Conservation (phyloP, 192 early-diverging fungal genomes). For the Mortierella antarctica region DNA sequence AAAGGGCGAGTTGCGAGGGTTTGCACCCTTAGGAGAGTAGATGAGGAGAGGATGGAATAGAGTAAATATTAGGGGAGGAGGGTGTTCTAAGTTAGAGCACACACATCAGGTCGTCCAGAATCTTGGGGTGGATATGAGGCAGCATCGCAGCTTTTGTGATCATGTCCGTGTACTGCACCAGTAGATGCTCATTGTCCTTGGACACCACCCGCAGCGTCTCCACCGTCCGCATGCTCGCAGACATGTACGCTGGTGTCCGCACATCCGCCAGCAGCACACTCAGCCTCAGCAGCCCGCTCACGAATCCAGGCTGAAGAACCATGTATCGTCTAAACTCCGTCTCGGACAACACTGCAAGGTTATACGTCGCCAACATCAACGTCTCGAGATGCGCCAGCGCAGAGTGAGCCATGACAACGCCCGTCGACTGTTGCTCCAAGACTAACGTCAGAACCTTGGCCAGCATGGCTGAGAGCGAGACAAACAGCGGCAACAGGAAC, state of each 20-base stretch:
- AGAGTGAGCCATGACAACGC: conserved; percentile 21
- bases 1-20: neutral
- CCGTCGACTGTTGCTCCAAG: conserved; percentile 12
- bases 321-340: conserved; percentile 41
- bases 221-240: conserved; percentile 47
- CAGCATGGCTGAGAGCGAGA: conserved; percentile 48
- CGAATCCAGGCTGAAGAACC: conserved; percentile 44
- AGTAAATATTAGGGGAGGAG: neutral
- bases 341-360: conserved; percentile 54
- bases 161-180: conserved; percentile 50
- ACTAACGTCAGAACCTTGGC: conserved; percentile 33
- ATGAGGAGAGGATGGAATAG: neutral
- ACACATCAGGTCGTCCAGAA: conserved; percentile 48
- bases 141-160: conserved; percentile 51
- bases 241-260: conserved; percentile 31
- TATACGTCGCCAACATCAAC: conserved; percentile 64
- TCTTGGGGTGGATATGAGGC: conserved; percentile 41
- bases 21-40: neutral
- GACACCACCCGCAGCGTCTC: conserved; percentile 45
- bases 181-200: conserved; percentile 41
- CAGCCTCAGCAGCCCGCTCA: conserved; percentile 36
- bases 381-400: conserved; percentile 64
- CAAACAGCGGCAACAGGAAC: conserved; percentile 48
- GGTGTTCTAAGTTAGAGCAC: conserved; percentile 20
- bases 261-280: conserved; percentile 43